Conservation (phyloP, 208 protist species). For the Crithidia sp. region DNA sequence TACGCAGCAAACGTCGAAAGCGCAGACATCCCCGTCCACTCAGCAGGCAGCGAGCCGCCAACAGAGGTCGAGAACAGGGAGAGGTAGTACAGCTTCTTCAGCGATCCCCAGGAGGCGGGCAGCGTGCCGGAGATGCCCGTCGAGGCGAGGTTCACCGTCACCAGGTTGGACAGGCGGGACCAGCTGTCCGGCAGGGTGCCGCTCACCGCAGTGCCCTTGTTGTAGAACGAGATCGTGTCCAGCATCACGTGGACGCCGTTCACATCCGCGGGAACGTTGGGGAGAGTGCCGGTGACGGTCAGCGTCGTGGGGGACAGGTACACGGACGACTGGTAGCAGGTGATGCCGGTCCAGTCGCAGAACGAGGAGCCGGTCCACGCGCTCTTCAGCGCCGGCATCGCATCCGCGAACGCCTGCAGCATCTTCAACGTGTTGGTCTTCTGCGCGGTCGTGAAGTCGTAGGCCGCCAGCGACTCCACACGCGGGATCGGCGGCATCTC, state of each 20-base stretch:
- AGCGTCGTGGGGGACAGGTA: not conserved
- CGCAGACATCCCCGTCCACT: not conserved
- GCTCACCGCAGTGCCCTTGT: not conserved
- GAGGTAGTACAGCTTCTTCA: not conserved
- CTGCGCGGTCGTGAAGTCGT: not conserved
- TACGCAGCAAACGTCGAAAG: not conserved
- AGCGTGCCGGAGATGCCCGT: constrained; percentile 7
- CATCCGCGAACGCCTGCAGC: constrained; percentile 10
- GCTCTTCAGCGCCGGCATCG: constrained; percentile 9
- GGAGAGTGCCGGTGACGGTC: not conserved
- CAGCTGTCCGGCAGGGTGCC: constrained; percentile 13
- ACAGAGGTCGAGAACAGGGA: not conserved
- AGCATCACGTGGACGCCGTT: not conserved
- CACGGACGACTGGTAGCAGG: not conserved
- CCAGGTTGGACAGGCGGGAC: not conserved
- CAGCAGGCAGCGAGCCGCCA: not conserved
- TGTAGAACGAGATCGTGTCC: not conserved
- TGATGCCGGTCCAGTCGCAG: constrained; percentile 22
- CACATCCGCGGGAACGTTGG: constrained; percentile 3
- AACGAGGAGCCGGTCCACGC: constrained; percentile 23
- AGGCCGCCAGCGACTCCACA: not conserved
- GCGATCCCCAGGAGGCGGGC: not conserved
- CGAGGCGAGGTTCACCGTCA: not conserved
- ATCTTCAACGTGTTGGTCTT: constrained; percentile 2
- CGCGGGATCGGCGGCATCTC: not conserved